Base-by-base conservation (phyloP, 805 yeast species). In the Starmerella sp. region DNA sequence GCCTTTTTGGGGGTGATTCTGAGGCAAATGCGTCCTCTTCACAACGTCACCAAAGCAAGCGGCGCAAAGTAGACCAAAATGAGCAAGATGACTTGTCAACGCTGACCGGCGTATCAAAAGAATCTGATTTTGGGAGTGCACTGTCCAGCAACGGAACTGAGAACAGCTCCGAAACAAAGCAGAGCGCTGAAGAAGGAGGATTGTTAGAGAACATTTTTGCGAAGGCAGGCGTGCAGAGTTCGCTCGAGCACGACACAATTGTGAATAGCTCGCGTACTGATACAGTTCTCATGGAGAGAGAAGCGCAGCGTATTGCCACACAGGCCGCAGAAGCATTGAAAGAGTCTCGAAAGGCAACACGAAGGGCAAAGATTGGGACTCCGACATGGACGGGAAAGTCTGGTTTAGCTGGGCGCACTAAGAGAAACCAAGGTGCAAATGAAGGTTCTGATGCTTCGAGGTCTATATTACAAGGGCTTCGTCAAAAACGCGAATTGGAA, bases 361-460 rank as follows among this genome's bases (percentile, higher is more conserved):
- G 75, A 35, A 63, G 62, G 42, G 69, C 77, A 2, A 67, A 67
- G 30, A 73, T 90, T 34, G 95, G 95, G 5, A 82, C 84, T 0
- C 97, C 97, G 0, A 91, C 98, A 0, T 93, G 97, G 95, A 91
- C 98, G 0, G 98, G 98, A 0, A 79, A 79, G 61, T 87, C 83
- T 73, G 98, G 98, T 0, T 68, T 71, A 17, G 96, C 96, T 0
- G 96, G 96, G 1, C 77, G 74, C 60, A 54, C 49, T 6, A 35
- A 38, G 30, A 31, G 38, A 17, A 31, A 47, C 42, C 46, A 6
- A 36, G 22, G 30, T 28, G 17, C 34, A 35, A 6, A 15, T 47
- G 17, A 34, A 48, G 31, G 7, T 4, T 3, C 44, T n/a, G 2
- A 88, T 6, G 29, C 49, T 0, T 54, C 73, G 0, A 31, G 5